A percentile compares a stretch with the other conserved stretches of the same genome.
phyloP scores from a whole-genome alignment of 2,329 filamentous ascomycete species.

The Colletotrichum acutatum region DNA sequence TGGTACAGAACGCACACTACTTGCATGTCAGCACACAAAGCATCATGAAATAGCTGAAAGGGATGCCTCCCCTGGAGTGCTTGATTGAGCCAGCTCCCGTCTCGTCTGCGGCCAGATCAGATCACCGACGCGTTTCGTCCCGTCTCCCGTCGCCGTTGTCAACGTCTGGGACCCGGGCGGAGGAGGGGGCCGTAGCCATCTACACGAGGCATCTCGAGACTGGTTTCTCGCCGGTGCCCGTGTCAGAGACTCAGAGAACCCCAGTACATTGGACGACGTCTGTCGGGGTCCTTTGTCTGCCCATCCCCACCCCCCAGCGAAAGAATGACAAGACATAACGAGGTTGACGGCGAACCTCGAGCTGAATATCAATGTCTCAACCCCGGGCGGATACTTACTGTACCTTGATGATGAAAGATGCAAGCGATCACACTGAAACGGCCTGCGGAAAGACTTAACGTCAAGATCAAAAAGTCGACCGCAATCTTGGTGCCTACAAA shows the following conservation, averaged over 20 bases:
- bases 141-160: conserved; percentile 4
- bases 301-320: background rate
- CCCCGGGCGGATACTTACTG: background rate
- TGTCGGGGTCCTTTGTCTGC: background rate
- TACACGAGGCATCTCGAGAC: conserved; percentile 16
- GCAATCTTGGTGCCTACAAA: background rate
- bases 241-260: background rate
- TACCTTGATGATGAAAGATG: background rate
- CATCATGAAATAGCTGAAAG: background rate
- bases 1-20: background rate
- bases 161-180: background rate
- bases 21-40: background rate
- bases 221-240: conserved; percentile 3
- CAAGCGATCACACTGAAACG: conserved; percentile 1
- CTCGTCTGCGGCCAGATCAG: conserved; percentile 8
- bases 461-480: background rate
- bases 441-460: background rate
- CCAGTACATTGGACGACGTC: conserved; percentile 19
- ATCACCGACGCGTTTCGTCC: conserved; percentile 15
- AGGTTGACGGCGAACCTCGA: background rate
- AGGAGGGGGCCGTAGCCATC: background rate
- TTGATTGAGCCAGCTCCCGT: background rate
- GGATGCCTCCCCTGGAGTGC: too few relatives aligned
- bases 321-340: background rate
- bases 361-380: background rate